phyloP scores from a whole-genome alignment of 768 basidiomycete species.

The Lyophyllum shimeji region DNA sequence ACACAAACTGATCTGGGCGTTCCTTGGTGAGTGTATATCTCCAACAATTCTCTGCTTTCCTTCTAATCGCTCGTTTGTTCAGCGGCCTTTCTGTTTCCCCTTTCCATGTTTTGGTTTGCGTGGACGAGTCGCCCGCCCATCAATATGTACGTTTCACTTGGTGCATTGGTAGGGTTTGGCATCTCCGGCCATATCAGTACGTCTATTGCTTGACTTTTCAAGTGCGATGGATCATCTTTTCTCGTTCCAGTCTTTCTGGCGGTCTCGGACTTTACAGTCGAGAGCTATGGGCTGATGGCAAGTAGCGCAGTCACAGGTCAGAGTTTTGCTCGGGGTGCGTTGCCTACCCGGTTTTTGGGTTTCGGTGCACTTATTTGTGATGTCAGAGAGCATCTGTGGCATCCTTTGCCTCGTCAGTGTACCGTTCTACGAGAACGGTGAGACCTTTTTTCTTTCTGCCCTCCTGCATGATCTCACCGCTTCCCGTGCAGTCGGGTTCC shows the following conservation, averaged over 20 bases:
- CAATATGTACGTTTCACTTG: constrained; percentile 20
- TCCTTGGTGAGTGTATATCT: constrained; percentile 5
- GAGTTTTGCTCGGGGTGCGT: constrained; percentile 21
- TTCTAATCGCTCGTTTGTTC: not conserved
- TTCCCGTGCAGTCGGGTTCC: constrained; percentile 14
- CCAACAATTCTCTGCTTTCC: not conserved
- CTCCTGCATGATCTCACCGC: not conserved
- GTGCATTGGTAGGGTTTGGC: constrained; percentile 17
- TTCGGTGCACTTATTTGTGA: not conserved
- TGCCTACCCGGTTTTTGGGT: not conserved
- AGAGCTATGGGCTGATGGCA: constrained; percentile 22
- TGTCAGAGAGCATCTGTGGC: constrained; percentile 19
- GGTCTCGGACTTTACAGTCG: constrained; percentile 22
- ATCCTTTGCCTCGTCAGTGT: constrained; percentile 17
- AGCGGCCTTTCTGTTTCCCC: constrained; percentile 21
- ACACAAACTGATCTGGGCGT: constrained; percentile 22
- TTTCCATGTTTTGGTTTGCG: constrained; percentile 25
- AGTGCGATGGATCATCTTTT: not conserved
- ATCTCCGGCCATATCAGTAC: constrained; percentile 22
- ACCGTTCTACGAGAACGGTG: constrained; percentile 19
- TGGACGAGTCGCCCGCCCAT: constrained; percentile 19
- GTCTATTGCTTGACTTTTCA: not conserved
- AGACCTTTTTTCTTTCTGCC: not conserved
- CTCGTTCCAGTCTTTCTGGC: constrained; percentile 17
- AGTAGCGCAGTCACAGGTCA: constrained; percentile 24